Evolutionary conservation across 768 basidiomycete species (phyloP).

Genomic region (Hypholoma sublateritium): DNA sequence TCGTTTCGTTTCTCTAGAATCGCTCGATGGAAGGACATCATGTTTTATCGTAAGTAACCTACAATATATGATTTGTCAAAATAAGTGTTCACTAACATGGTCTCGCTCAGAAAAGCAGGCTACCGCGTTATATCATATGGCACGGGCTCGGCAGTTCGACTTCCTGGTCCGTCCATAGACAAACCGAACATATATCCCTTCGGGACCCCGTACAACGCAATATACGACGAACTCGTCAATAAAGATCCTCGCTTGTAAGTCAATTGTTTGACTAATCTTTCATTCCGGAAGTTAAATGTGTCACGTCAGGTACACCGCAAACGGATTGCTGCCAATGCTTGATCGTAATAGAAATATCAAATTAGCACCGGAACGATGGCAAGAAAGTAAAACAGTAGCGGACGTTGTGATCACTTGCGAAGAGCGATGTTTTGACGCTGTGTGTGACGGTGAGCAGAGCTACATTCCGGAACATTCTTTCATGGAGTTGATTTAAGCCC

Average conservation of each 20-base stretch:
- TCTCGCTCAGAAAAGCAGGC: slow-evolving; percentile 73
- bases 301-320: slow-evolving; percentile 76
- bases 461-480: neutral
- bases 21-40: slow-evolving; percentile 98
- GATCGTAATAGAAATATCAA: slow-evolving; percentile 95
- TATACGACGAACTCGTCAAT: slow-evolving; percentile 83
- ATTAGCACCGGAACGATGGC: slow-evolving; percentile 94
- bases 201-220: slow-evolving; percentile 94
- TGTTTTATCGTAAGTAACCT: slow-evolving; percentile 72
- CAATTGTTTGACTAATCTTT: neutral
- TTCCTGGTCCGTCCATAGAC: slow-evolving; percentile 95
- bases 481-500: neutral
- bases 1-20: slow-evolving; percentile 53
- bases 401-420: slow-evolving; percentile 99
- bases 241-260: slow-evolving; percentile 86
- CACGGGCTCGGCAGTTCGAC: slow-evolving; percentile 94
- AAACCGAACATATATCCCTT: slow-evolving; percentile 97
- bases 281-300: neutral
- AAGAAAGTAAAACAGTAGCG: slow-evolving; percentile 84
- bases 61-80: neutral
- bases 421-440: slow-evolving; percentile 97
- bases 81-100: slow-evolving; percentile 4
- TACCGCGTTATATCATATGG: slow-evolving; percentile 92
- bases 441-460: slow-evolving; percentile 82
- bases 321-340: slow-evolving; percentile 93